phyloP scores from a whole-genome alignment of 176 grass and related monocot genomes.

The Phoenix dactylifera region DNA sequence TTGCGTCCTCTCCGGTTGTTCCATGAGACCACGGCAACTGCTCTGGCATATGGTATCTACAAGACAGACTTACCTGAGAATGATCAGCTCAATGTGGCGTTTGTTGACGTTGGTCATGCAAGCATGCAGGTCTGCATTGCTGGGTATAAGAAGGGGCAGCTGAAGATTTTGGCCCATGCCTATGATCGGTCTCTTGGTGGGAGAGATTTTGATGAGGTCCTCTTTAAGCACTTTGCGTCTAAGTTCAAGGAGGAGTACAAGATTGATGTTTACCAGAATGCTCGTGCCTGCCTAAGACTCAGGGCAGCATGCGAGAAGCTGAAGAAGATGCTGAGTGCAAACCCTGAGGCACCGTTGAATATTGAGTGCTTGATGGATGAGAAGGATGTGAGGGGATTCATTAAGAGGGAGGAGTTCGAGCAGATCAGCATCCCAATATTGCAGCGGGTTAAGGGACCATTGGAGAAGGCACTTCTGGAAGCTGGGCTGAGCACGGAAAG shows the following conservation, averaged over 20 bases:
- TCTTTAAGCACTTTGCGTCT: conserved; percentile 48
- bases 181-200: conserved; percentile 66
- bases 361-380: conserved; percentile 65
- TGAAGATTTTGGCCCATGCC: conserved; percentile 48
- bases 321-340: conserved; percentile 62
- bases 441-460: conserved; percentile 40
- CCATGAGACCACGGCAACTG: conserved; percentile 82
- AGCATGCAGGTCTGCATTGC: conserved; percentile 87
- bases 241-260: conserved; percentile 68
- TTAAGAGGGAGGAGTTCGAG: conserved; percentile 72
- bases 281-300: conserved; percentile 35
- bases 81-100: conserved; percentile 62
- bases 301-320: conserved; percentile 53
- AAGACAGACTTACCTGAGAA: conserved; percentile 72
- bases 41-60: conserved; percentile 83
- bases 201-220: conserved; percentile 63
- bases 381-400: conserved; percentile 57
- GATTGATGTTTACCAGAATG: conserved; percentile 70
- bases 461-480: conserved; percentile 51
- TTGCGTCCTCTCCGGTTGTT: conserved; percentile 51
- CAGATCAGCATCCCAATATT: conserved; percentile 41
- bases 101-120: conserved; percentile 74
- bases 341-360: conserved; percentile 50
- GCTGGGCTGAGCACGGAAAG: conserved; percentile 22
- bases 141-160: conserved; percentile 44